Evolutionary conservation across 768 basidiomycete species (phyloP).

Genomic region (Flagelloscypha sp.): DNA sequence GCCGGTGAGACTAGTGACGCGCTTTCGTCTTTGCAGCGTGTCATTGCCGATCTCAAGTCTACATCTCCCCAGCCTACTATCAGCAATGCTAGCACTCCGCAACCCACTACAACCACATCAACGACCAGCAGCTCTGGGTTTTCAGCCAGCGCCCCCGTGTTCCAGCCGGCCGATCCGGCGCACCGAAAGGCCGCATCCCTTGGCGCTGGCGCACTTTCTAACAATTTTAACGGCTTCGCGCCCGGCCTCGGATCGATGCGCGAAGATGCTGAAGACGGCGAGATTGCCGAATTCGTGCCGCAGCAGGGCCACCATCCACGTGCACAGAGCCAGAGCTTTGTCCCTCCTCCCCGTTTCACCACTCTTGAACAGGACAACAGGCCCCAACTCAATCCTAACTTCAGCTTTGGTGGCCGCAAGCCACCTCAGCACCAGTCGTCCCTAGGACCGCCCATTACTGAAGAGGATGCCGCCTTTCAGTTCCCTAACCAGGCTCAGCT

Average conservation of each 20-base stretch:
- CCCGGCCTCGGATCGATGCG: constrained; percentile 79
- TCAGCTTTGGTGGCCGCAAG: constrained; percentile 75
- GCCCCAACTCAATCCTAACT: constrained; percentile 84
- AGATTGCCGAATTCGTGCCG: constrained; percentile 56
- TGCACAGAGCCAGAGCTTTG: constrained; percentile 76
- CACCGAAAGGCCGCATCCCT: constrained; percentile 81
- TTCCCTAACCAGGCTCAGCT: constrained; percentile 65
- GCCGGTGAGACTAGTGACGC: constrained; percentile 70
- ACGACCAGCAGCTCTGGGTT: constrained; percentile 41
- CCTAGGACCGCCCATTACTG: constrained; percentile 67
- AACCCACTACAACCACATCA: too few species aligned
- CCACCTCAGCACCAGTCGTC: constrained; percentile 43
- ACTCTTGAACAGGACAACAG: constrained; percentile 66
- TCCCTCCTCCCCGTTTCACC: constrained; percentile 85
- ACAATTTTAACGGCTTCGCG: constrained; percentile 62
- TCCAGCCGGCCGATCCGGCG: constrained; percentile 67
- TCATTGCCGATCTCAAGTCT: constrained; percentile 90
- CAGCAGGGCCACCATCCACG: constrained; percentile 57
- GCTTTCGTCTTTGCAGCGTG: constrained; percentile 80
- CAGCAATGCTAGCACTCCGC: constrained; percentile 28
- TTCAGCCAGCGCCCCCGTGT: constrained; percentile 60
- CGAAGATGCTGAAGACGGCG: constrained; percentile 79
- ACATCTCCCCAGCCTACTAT: constrained; percentile 52
- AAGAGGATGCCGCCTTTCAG: constrained; percentile 76
- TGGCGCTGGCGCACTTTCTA: constrained; percentile 47